Percentiles rank a stretch among this genome's conserved stretches.
These are phyloP conservation scores for Ulmus americana DNA, from an alignment of 331 rosid species.

Conservation along the genomic window DNA sequence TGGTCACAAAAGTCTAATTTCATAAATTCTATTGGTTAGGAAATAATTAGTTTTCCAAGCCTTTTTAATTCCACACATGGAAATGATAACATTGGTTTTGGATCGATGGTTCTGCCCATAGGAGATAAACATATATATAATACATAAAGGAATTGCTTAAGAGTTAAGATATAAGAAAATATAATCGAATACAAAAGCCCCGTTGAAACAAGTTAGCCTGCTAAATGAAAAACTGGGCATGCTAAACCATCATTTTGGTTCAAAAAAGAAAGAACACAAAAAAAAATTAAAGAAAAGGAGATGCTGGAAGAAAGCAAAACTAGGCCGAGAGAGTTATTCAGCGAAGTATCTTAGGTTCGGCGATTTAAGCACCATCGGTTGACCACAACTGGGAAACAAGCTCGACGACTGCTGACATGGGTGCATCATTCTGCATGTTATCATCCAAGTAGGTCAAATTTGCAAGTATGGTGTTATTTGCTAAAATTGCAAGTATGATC, in stretches of 20 bases:
- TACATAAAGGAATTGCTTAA: too few species aligned
- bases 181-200: neutral
- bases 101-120: too few species aligned
- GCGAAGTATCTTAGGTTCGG: neutral
- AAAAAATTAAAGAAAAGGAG: neutral
- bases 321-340: neutral
- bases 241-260: neutral
- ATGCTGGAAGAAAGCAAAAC: neutral
- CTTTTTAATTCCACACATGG: too few species aligned
- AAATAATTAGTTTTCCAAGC: too few species aligned
- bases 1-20: too few species aligned
- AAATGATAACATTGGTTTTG: too few species aligned
- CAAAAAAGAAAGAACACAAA: too few species aligned
- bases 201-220: neutral
- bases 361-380: conserved; percentile 19
- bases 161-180: too few species aligned
- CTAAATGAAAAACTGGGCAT: neutral
- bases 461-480: neutral
- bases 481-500: neutral
- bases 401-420: conserved; percentile 68
- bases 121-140: too few species aligned
- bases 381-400: conserved; percentile 58
- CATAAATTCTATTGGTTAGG: too few species aligned
- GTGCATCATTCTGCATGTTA: conserved; percentile 84
- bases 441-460: conserved; percentile 1